These are phyloP conservation scores for Pterocarpus macrocarpus DNA, from an alignment of 306 rosid species.

Conservation along the genomic window DNA sequence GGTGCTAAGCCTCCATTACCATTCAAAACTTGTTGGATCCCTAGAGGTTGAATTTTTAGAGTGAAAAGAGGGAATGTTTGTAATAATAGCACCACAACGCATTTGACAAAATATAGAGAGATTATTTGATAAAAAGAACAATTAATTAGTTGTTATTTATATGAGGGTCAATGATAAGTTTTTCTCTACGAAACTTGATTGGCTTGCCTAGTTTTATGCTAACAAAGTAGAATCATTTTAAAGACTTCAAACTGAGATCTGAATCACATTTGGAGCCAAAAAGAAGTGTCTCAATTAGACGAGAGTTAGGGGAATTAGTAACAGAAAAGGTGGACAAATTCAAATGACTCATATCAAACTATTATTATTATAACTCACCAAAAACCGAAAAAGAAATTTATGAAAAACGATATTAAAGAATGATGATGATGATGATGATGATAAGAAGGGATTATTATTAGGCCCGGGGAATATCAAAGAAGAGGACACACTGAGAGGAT, in stretches of 20 bases:
- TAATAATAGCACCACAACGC: too few species aligned
- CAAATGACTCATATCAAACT: neutral
- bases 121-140: constrained; percentile 9
- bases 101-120: too few species aligned
- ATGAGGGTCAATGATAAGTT: neutral
- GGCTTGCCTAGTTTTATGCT: neutral
- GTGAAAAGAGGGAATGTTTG: too few species aligned
- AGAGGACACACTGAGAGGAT: constrained; percentile 61
- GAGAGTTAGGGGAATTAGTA: neutral
- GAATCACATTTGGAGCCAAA: constrained; percentile 14
- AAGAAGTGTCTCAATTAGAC: neutral
- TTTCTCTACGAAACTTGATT: constrained; percentile 9
- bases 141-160: neutral
- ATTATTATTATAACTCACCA: neutral
- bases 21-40: constrained; percentile 9
- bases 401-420: neutral
- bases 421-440: constrained; percentile 38
- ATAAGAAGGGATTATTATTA: constrained; percentile 36
- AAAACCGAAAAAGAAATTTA: neutral
- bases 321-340: neutral
- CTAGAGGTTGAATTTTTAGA: neutral
- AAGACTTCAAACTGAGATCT: neutral
- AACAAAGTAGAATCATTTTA: neutral
- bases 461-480: constrained; percentile 52
- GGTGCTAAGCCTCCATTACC: constrained; percentile 4